These are phyloP conservation scores for Populus euphratica DNA, from an alignment of 345 rosid genomes.

Conservation along the genomic window DNA sequence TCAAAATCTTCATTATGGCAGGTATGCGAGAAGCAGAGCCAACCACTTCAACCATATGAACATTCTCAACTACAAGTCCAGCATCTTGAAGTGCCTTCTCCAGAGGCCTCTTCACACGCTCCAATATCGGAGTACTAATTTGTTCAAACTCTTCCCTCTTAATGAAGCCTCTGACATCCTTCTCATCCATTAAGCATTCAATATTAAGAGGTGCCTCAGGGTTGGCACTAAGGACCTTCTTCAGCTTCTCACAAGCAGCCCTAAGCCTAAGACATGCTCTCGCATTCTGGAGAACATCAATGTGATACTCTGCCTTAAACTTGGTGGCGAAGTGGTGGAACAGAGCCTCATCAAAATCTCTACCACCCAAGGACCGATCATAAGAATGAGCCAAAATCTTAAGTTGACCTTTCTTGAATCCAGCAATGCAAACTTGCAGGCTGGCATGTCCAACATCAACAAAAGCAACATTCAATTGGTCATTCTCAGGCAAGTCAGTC, in stretches of 20 bases:
- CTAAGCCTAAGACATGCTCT: slow-evolving; percentile 84
- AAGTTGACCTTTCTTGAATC: slow-evolving; percentile 80
- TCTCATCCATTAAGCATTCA: slow-evolving; percentile 96
- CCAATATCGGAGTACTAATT: slow-evolving; percentile 71
- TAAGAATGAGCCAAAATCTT: slow-evolving; percentile 73
- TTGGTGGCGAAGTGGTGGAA: slow-evolving; percentile 70
- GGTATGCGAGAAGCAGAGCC: slow-evolving; percentile 93
- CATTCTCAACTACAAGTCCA: slow-evolving; percentile 60
- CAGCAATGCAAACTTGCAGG: slow-evolving; percentile 98
- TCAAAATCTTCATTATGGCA: slow-evolving; percentile 66
- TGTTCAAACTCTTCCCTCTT: slow-evolving; percentile 91
- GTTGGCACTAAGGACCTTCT: slow-evolving; percentile 93
- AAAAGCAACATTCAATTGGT: slow-evolving; percentile 77
- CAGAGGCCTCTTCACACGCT: slow-evolving; percentile 80
- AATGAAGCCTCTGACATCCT: slow-evolving; percentile 80
- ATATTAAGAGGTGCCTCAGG: slow-evolving; percentile 83
- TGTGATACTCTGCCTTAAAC: slow-evolving; percentile 84
- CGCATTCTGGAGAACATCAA: slow-evolving; percentile 83
- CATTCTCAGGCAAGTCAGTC: slow-evolving; percentile 89
- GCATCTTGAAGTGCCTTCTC: slow-evolving; percentile 90
- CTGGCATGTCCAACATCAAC: slow-evolving; percentile 90
- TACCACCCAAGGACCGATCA: slow-evolving; percentile 82
- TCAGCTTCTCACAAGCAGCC: slow-evolving; percentile 83
- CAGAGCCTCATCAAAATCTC: slow-evolving; percentile 89
- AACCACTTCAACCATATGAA: slow-evolving; percentile 87